A percentile compares a stretch with the other conserved stretches of the same genome.
Conservation (phyloP, 306 rosid species). For the Geum urbanum region DNA sequence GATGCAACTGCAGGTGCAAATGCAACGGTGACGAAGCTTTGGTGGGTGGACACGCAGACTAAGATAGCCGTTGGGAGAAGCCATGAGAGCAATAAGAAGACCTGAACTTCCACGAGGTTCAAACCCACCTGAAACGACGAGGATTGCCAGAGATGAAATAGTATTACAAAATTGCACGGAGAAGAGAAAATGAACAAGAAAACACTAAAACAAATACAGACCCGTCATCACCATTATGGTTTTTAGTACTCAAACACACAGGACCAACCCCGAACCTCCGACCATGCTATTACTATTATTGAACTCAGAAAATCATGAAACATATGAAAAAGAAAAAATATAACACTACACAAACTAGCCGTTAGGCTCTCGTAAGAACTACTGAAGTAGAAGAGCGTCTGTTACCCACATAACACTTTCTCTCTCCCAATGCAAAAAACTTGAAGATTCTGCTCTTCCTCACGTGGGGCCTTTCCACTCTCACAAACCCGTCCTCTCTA, state of each 20-base stretch:
- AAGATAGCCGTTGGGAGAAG: constrained; percentile 22
- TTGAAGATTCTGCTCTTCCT: constrained; percentile 37
- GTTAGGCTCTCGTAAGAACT: constrained; percentile 48
- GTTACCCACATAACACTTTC: constrained; percentile 48
- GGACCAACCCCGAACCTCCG: neutral
- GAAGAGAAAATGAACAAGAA: neutral
- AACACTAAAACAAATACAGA: neutral
- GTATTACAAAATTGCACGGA: constrained; percentile 6
- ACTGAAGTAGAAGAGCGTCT: constrained; percentile 31
- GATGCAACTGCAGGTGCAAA: neutral
- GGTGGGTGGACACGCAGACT: neutral
- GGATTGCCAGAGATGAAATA: constrained; percentile 15
- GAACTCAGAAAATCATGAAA: neutral
- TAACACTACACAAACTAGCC: constrained; percentile 47
- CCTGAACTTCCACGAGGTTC: constrained; percentile 16
- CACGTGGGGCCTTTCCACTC: constrained; percentile 53
- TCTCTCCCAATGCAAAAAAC: constrained; percentile 35
- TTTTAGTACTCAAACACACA: neutral
- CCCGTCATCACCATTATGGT: neutral
- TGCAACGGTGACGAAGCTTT: neutral
- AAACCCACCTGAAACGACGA: constrained; percentile 12
- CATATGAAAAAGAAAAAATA: no score
- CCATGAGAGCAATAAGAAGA: constrained; percentile 36
- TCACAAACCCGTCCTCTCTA: constrained; percentile 14
- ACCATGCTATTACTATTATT: neutral